Evolutionary conservation across 768 basidiomycete genomes (phyloP), one percentile per base, ranked within the genome.

Genomic region (Tulasnella sp.): DNA sequence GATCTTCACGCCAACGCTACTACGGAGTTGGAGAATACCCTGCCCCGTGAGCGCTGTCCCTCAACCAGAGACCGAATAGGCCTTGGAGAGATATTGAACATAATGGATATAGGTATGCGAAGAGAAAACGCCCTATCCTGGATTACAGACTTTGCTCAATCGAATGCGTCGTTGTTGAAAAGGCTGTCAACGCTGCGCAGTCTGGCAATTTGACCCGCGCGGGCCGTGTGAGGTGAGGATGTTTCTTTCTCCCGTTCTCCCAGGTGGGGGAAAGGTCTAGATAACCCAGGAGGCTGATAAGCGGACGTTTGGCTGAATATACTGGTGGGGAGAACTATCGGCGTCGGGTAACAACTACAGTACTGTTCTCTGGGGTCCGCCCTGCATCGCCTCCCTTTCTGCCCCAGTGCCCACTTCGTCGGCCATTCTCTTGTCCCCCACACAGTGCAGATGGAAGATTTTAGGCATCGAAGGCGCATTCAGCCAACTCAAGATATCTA

Each of bases 341-440:
- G 42, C 72, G 34, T 44, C 72, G 22, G 72, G 72, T 5, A 40
- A 40, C 72, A 37, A 44, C n/a, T n/a, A n/a, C n/a, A n/a, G 37
- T 74, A 40, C 24, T 74, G 72, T n/a, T 74, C 72, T 44, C 72
- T 34, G 58, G 58, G n/a, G n/a, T 60, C 58, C 58, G 58, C n/a
- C 12, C 28, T 8, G 14, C 2, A 1, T n/a, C 22, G 6, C 22
- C 58, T 60, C n/a, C n/a, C n/a, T 60, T 60, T 24, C 44, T 24
- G 22, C 8, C 58, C 58, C 4, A 46, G 44, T 14, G 44, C 44
- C 16, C 44, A 46, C 44, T 14, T 60, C 58, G 6, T 12, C 24
- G 1, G n/a, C 28, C 22, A 60, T 31, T 31, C n/a, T 24, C 12
- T 31, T 31, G 14, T n/a, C 1, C 22, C 3, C 1, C 22, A 24